Conservation (phyloP, 1,284 basidiomycete species). For the Rhodofomes roseus region DNA sequence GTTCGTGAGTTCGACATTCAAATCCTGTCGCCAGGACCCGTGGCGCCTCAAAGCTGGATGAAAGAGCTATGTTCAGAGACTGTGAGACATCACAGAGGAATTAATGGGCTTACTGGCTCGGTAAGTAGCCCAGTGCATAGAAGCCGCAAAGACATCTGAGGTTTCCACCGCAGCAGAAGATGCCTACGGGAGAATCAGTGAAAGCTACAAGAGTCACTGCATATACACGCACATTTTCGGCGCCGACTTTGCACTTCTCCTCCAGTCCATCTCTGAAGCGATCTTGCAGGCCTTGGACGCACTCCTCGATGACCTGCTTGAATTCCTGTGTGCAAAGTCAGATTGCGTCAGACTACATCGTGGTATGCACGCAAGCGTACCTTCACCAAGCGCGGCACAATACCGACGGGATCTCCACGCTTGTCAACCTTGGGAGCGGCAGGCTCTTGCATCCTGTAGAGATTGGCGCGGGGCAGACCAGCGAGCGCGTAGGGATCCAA, state of each 20-base stretch:
- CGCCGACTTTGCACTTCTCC: conserved; percentile 51
- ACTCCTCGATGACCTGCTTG: conserved; percentile 36
- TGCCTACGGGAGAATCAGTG: conserved; percentile 33
- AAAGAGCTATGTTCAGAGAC: background rate
- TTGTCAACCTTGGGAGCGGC: conserved; percentile 36
- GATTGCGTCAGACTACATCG: background rate
- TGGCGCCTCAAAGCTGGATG: conserved; percentile 47
- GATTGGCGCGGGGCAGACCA: conserved; percentile 23
- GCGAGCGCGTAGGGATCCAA: conserved; percentile 30
- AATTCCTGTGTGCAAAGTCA: conserved; percentile 40
- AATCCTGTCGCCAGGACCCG: conserved; percentile 50
- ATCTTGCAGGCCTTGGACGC: conserved; percentile 42
- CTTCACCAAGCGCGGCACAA: conserved; percentile 42
- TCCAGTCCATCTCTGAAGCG: conserved; percentile 53
- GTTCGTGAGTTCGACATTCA: conserved; percentile 53
- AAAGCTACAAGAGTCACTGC: background rate
- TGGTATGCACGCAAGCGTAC: conserved; percentile 24
- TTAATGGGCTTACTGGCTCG: conserved; percentile 42
- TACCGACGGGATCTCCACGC: conserved; percentile 38
- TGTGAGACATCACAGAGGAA: background rate
- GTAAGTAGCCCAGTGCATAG: conserved; percentile 58
- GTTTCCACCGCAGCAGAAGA: conserved; percentile 43
- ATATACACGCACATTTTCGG: conserved; percentile 36
- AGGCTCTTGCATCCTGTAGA: conserved; percentile 34
- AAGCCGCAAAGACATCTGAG: conserved; percentile 45